Evolutionary conservation across 2,329 filamentous ascomycete species (phyloP), one percentile per base, ranked within the genome.

Genomic region (Chaetoscypha palmicola): DNA sequence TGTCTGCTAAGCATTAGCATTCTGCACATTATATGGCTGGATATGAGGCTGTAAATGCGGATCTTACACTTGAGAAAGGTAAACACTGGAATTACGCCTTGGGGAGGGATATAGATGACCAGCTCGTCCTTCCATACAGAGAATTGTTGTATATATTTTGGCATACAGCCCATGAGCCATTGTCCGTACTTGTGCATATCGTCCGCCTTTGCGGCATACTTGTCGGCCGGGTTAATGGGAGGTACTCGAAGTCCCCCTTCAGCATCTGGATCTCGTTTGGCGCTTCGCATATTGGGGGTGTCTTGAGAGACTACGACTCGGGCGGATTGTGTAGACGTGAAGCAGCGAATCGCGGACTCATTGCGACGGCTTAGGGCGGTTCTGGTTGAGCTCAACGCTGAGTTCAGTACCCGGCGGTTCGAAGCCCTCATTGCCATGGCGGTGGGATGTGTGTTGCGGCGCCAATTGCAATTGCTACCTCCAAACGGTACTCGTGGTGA

Each of bases 101-200:
- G 71, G 1, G 92, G 92, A 37, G 87, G 75, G 62, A 97, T 92
- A 68, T 94, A 91, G 65, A 96, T 87, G 58, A 85, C 89, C 64
- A 98, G 80, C 69, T 98, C 92, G 64, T 98, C 92, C 72, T 98
- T 98, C 92, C 92, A 98, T 44, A 98, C 91, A 10, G 90, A 94
- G 72, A 97, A 97, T 71, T 98, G 92, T 72, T 98, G 94, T 59
- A 98, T 79, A 69, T 95, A 96, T 74, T 96, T 97, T 59, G 92
- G 94, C 62, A 98, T 70, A 67, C 87, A 94, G 56, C 89, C 90
- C 79, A 98, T 91, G 61, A 98, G 72, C 77, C 95, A 98, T 63
- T 94, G 81, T 61, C 92, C 92, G 64, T 98, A 98, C 61, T 81
- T 84, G 74, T 98, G 92, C 63, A 97, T 74, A 63, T 83, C 77